Base-by-base conservation (phyloP, 495 filamentous ascomycete genomes). In the Hyphodiscus hymeniophilus region DNA sequence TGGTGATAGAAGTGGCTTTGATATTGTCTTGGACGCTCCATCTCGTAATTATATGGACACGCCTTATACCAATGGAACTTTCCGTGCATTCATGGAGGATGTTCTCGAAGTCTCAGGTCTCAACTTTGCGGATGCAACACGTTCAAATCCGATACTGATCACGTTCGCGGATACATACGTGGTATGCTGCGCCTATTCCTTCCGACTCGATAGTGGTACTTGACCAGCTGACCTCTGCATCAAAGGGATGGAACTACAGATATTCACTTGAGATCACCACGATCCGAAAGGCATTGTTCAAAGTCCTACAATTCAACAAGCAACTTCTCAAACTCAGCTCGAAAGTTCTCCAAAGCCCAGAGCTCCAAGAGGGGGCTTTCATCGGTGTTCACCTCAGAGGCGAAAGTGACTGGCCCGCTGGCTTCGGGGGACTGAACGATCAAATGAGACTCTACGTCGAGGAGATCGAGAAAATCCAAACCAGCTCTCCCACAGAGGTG, bases 341-440 rank as follows among this genome's bases (percentile, higher is more conserved):
- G 7, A 22, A 44, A 16, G 24, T 44, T 22, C 39, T 38, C 3
- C 30, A 34, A 8, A 30, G 28, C n/a, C 16, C 38, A 8, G 47
- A 50, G 18, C 33, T 50, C 7, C 3, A 42, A 4, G 39, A 40
- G 2, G 36, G 36, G 7, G 16, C 24, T n/a, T 48, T 40, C 22
- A 18, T 50, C 22, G 47, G 47, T 10, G 16, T 50, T 20, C 47
- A 50, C 38, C 41, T 50, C 8, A 38, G 39, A 15, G 47, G 39
- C 8, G 47, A 43, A 28, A 22, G 7, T 38, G 47, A 50, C 21
- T 50, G 47, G 47, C 39, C 47, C 13, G 36, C 20, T 13, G 15
- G 32, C n/a, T 36, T 50, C 20, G 38, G 47, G 12, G 18, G 17
- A 13, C 4, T 36, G 11, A n/a, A 36, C 20, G 15, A 42, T 17